Percentiles rank a stretch among this genome's conserved stretches.
These are phyloP conservation scores for Lasiodiplodia sp. DNA, from an alignment of 2,329 filamentous ascomycete genomes.

Conservation along the genomic window DNA sequence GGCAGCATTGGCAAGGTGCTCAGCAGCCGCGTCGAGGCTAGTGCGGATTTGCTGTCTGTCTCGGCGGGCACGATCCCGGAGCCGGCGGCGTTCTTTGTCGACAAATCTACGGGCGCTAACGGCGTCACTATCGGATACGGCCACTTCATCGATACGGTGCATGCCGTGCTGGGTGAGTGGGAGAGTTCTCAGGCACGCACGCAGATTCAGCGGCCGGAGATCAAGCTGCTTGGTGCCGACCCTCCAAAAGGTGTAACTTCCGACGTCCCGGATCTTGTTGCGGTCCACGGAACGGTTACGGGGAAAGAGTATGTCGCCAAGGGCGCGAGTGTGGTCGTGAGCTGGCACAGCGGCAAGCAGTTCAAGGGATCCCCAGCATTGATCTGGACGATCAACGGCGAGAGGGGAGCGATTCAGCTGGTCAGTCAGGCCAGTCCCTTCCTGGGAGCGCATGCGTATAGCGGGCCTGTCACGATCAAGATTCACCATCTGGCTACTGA, in stretches of 20 bases:
- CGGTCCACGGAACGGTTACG: background rate
- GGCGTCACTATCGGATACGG: background rate
- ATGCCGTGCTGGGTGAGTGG: background rate
- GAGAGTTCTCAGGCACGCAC: background rate
- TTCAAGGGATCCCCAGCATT: background rate
- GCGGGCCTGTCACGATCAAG: constrained; percentile 38
- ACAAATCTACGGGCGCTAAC: background rate
- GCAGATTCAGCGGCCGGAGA: background rate
- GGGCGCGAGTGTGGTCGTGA: background rate
- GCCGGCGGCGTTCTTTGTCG: background rate
- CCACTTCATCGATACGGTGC: background rate
- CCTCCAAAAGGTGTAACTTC: background rate
- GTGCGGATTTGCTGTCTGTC: background rate
- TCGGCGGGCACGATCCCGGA: background rate
- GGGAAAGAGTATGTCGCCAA: background rate
- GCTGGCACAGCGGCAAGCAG: background rate
- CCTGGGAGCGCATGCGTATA: background rate
- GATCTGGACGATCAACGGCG: background rate
- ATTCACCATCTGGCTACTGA: constrained; percentile 39
- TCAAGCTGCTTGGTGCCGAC: background rate
- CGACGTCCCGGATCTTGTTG: background rate
- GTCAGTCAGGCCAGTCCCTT: background rate
- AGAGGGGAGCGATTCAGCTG: background rate
- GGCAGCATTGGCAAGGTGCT: background rate
- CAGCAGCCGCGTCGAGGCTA: background rate